Evolutionary conservation across 2,329 filamentous ascomycete genomes (phyloP).

Genomic region (Fusarium devonianum): DNA sequence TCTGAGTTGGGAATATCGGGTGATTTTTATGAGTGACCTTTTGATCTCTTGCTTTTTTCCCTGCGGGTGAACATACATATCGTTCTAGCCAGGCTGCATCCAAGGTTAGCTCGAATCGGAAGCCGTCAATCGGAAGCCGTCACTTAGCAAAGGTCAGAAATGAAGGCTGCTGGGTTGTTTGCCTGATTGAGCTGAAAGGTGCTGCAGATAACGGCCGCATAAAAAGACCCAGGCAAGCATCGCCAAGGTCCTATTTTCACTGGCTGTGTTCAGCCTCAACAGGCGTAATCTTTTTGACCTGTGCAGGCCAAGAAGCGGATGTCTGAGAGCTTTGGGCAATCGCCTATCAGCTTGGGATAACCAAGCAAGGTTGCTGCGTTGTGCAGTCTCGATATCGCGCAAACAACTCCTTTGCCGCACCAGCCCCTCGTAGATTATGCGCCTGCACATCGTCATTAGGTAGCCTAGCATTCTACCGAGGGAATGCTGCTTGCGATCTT

Average conservation of each 20-base stretch:
- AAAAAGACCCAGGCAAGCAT: slow-evolving; percentile 20
- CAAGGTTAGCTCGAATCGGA: too few relatives aligned
- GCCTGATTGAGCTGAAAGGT: slow-evolving; percentile 16
- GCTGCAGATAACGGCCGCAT: slow-evolving; percentile 12
- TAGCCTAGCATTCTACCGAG: slow-evolving; percentile 30
- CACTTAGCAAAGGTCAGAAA: slow-evolving; percentile 20
- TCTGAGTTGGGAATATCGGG: slow-evolving; percentile 23
- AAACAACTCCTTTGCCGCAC: background rate
- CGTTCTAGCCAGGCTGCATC: too few relatives aligned
- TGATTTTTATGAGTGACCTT: slow-evolving; percentile 13
- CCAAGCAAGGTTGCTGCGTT: background rate
- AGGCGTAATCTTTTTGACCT: too few relatives aligned
- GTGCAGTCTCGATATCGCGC: background rate
- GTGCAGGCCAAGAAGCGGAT: too few relatives aligned
- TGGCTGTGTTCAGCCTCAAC: slow-evolving; percentile 7
- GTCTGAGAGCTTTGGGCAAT: too few relatives aligned
- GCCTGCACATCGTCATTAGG: slow-evolving; percentile 12
- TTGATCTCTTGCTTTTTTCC: background rate
- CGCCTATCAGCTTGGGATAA: background rate
- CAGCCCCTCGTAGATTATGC: slow-evolving; percentile 1
- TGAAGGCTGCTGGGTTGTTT: slow-evolving; percentile 33
- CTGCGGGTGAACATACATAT: too few relatives aligned
- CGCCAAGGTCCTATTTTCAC: slow-evolving; percentile 1
- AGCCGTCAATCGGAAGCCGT: too few relatives aligned
- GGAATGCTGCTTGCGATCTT: slow-evolving; percentile 29